These are phyloP conservation scores for Microstegium vimineum DNA, from an alignment of 176 grass and related monocot genomes.

Conservation along the genomic window DNA sequence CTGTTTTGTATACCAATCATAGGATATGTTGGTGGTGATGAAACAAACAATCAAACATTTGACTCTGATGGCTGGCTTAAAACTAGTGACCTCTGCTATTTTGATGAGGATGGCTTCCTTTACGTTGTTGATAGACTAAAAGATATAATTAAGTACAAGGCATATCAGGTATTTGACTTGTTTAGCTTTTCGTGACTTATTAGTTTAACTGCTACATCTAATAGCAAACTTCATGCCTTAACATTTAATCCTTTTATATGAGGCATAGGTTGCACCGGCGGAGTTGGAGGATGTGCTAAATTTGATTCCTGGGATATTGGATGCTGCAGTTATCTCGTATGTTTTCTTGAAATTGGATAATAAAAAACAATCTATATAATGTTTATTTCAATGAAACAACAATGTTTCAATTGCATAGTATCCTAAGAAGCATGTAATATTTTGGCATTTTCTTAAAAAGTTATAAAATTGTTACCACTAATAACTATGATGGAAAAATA, in stretches of 20 bases:
- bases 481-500: neutral
- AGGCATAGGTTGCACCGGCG: neutral
- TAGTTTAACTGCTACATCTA: neutral
- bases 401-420: neutral
- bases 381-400: neutral
- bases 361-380: neutral
- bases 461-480: neutral
- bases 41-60: neutral
- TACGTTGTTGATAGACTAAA: neutral
- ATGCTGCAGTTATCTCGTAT: neutral
- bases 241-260: neutral
- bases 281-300: neutral
- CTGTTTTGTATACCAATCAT: neutral
- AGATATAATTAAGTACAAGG: neutral
- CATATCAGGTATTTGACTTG: neutral
- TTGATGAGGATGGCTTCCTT: neutral
- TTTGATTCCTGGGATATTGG: neutral
- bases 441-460: neutral
- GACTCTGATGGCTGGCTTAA: neutral
- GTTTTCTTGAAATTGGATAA: neutral
- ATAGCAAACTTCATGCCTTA: neutral
- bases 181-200: neutral
- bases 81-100: neutral
- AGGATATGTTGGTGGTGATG: neutral
- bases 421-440: neutral